Evolutionary conservation across 768 basidiomycete species (phyloP).

Genomic region (Leccinum boreale): DNA sequence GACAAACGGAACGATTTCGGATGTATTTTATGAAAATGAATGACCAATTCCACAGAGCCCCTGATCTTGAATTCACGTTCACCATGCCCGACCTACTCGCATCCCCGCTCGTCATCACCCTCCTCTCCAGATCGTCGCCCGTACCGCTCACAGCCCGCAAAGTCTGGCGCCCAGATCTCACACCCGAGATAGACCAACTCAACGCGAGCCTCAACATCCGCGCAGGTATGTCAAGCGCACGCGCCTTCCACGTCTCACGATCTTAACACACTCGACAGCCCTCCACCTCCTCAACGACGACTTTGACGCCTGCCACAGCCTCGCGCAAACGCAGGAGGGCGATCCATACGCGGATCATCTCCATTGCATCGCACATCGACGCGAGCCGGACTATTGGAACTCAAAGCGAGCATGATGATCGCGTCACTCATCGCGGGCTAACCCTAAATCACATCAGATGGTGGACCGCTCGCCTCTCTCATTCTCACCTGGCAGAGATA

Average conservation of each 20-base stretch:
- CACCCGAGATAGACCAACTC: constrained; percentile 17
- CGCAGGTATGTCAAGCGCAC: constrained; percentile 8
- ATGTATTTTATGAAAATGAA: neutral
- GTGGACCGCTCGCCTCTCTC: constrained; percentile 16
- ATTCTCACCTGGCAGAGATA: constrained; percentile 16
- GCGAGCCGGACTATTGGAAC: constrained; percentile 23
- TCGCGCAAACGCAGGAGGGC: constrained; percentile 19
- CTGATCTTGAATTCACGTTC: neutral
- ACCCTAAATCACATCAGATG: constrained; percentile 9
- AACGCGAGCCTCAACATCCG: constrained; percentile 12
- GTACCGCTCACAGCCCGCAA: constrained; percentile 10
- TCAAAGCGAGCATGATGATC: constrained; percentile 5
- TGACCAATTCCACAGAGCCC: neutral
- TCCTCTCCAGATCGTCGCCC: constrained; percentile 13
- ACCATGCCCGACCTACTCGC: constrained; percentile 9
- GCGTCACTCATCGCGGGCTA: neutral
- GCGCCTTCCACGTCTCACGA: neutral
- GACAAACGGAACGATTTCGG: neutral
- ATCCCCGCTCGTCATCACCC: constrained; percentile 13
- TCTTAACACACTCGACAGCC: neutral
- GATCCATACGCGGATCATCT: constrained; percentile 21
- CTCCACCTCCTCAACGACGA: constrained; percentile 23
- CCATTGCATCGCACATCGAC: constrained; percentile 21
- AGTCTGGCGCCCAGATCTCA: constrained; percentile 18
- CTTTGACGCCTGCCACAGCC: constrained; percentile 17